Evolutionary conservation across 1,139 yeast genomes (phyloP), one percentile per base, ranked within the genome.

Genomic region (Taiozyma sp.): DNA sequence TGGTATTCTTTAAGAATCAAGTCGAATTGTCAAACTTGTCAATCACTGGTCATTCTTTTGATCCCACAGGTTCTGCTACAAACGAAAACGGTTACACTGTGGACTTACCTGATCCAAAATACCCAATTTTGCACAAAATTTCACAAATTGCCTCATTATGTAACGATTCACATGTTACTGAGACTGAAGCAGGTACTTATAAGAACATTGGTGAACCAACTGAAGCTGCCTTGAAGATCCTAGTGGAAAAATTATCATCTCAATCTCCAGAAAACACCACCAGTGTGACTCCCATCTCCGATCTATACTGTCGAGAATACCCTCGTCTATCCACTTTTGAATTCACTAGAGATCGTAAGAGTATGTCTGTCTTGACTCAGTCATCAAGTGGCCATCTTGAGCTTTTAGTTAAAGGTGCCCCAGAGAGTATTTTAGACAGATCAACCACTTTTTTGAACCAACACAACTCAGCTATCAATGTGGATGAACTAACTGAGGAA

Each of bases 201-300:
- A 59, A 56, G 44, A 54, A 57, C n/a, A 56, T 60, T 62, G 96
- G 95, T 51, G 96, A 87, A 65, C 91, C 96, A 29, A 87, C 96
- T 2, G 96, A 87, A 67, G 81, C 86, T 61, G 92, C 95, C 14
- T 80, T 87, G 54, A 87, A 86, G 62, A 88, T 87, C 1, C 82
- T 87, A 19, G 66, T 71, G 42, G 75, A 74, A 43, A 74, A 71
- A 51, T 68, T 74, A 10, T 67, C 75, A 8, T 68, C 65, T 45
- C 70, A 72, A 30, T 71, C 72, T 2, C 56, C 54, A 43, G 23
- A 40, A 1, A 56, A 56, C 23, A 24, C 48, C 1, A 16, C 32
- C 4, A 43, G 57, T 10, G 51, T 56, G 6, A 62, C 64, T 2
- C 64, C 65, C 28, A 54, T 62, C 12, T 57, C 60, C 8, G 64